These are phyloP conservation scores for Eucalyptus curtisii DNA, from an alignment of 345 rosid genomes.

Conservation along the genomic window DNA sequence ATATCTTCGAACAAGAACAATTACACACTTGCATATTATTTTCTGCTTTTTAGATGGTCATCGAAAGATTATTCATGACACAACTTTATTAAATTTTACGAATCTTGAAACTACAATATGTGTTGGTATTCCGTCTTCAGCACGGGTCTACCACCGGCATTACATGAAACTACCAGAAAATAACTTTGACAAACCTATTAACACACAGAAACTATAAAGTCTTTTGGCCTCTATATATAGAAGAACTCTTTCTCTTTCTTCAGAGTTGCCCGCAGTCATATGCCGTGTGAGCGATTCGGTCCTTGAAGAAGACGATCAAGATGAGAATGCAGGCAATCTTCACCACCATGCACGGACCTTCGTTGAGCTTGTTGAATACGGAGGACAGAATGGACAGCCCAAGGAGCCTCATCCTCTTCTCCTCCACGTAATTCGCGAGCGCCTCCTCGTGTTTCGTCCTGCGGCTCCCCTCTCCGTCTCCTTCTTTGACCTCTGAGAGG, in stretches of 20 bases:
- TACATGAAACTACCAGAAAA: background rate
- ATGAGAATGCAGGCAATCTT: background rate
- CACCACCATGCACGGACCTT: background rate
- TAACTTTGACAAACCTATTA: background rate
- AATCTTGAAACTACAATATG: background rate
- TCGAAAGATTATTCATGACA: background rate
- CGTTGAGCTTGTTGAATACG: background rate
- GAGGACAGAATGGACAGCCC: background rate
- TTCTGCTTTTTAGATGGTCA: background rate
- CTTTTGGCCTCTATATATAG: background rate
- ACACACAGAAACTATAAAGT: background rate
- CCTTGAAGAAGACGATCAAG: background rate
- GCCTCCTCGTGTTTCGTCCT: constrained; percentile 11
- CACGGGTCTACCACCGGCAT: background rate
- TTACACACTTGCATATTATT: background rate
- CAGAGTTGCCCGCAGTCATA: background rate
- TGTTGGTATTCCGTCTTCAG: background rate
- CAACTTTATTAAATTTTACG: background rate
- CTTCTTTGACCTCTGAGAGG: background rate
- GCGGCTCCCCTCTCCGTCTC: background rate
- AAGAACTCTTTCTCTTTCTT: background rate
- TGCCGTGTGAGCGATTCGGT: background rate
- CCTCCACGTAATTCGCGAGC: constrained; percentile 23
- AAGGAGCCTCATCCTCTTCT: constrained; percentile 27
- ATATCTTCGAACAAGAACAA: background rate